Base-by-base conservation (phyloP, 208 protist species). In the Acanthamoeba lenticulata region DNA sequence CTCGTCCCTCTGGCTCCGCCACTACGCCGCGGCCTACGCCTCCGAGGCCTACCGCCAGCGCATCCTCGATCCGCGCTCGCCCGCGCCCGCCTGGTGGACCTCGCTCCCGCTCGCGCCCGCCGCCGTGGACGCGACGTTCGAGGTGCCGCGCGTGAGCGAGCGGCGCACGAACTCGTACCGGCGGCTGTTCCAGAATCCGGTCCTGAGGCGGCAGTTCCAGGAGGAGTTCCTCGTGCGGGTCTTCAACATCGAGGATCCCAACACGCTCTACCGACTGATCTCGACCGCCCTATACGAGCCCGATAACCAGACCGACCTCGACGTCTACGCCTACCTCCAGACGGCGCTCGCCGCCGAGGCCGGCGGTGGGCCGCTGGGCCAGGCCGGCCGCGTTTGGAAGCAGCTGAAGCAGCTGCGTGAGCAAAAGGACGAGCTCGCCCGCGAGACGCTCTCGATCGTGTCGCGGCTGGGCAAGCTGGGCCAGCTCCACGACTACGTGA, bases 151-250 rank as follows among this genome's bases (percentile, higher is more conserved):
- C 17, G 94, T 95, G 15, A 44, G 52, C 55, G 72, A 94, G 60
- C 94, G 86, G 4, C 74, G 93, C n/a, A 69, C 65, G n/a, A 79
- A 96, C 69, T 92, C 90, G 21, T 96, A 93, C 49, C 74, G 69
- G 0, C 57, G n/a, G 15, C 38, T 96, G 27, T 49, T 95, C 40
- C 45, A 83, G n/a, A 57, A 96, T 77, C 34, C 47, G 15, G 40
- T 60, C 24, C 27, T 72, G 49, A 49, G 95, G 42, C 88, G 77
- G 0, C 81, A 83, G 36, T 96, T 96, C 57, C 36, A 49, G 36
- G 94, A 97, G 38, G 55, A 74, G 44, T 97, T 97, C 60, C 69
- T 97, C 34, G 44, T 40, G 21, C 29, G 92, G 11, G 65, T 97
- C 1, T 96, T 97, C 77, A 90, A 96, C 72, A 60, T 97, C 27